These are phyloP conservation scores for Termitomyces sp. DNA, from an alignment of 768 basidiomycete genomes.

Conservation along the genomic window DNA sequence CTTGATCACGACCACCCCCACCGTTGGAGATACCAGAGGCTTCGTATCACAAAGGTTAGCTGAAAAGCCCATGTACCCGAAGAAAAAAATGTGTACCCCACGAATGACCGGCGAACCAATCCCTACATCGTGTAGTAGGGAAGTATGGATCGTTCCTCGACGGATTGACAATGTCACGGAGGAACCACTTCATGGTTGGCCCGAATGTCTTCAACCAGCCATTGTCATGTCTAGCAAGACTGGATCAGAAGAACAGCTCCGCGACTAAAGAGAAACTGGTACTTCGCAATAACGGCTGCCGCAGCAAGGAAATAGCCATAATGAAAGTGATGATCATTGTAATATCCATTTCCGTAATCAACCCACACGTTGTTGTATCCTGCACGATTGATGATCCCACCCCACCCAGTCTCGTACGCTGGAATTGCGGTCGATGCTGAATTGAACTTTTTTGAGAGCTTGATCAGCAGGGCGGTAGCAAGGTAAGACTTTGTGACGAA, in stretches of 20 bases:
- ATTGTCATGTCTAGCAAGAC: background rate
- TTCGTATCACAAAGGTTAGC: slow-evolving; percentile 3
- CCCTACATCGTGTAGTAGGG: slow-evolving; percentile 24
- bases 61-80: background rate
- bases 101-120: slow-evolving; percentile 34
- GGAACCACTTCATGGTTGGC: slow-evolving; percentile 21
- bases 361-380: slow-evolving; percentile 24
- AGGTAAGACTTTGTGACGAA: slow-evolving; percentile 2
- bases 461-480: background rate
- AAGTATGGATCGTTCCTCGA: slow-evolving; percentile 26
- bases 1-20: slow-evolving; percentile 28
- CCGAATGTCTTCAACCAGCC: slow-evolving; percentile 22
- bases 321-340: slow-evolving; percentile 33
- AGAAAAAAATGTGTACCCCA: slow-evolving; percentile 22
- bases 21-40: slow-evolving; percentile 31
- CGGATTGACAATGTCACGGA: slow-evolving; percentile 30
- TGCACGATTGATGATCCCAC: slow-evolving; percentile 27
- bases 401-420: slow-evolving; percentile 30
- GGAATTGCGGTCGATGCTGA: slow-evolving; percentile 18
- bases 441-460: slow-evolving; percentile 10
- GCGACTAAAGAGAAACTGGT: background rate
- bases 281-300: slow-evolving; percentile 28
- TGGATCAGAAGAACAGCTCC: background rate
- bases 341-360: slow-evolving; percentile 30
- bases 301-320: slow-evolving; percentile 29